Conservation (phyloP, 805 yeast species). For the Teunomyces tritomae region DNA sequence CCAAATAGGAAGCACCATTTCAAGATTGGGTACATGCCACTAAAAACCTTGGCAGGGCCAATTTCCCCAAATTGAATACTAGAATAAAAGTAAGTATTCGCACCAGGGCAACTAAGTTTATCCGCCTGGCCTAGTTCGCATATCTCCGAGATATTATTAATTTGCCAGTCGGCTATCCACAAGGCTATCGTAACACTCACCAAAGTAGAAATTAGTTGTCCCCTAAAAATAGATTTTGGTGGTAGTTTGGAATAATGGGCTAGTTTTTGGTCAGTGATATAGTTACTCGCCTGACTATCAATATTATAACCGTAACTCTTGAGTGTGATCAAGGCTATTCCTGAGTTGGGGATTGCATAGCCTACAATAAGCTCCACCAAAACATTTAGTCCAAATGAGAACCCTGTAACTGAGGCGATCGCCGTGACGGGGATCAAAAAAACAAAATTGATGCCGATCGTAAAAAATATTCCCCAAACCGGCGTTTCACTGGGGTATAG, state of each 20-base stretch:
- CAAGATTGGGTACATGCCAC: conserved; percentile 31
- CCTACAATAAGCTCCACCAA: conserved; percentile 57
- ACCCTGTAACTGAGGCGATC: conserved; percentile 48
- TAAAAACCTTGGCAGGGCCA: conserved; percentile 43
- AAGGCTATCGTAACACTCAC: conserved; percentile 19
- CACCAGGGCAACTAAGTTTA: conserved; percentile 28
- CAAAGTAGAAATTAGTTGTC: conserved; percentile 21
- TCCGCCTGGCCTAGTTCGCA: conserved; percentile 19
- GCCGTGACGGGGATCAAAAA: conserved; percentile 54
- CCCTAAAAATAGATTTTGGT: conserved; percentile 22
- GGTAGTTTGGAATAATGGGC: conserved; percentile 26
- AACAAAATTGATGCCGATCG: conserved; percentile 47
- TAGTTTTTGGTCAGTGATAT: conserved; percentile 38
- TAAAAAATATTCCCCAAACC: conserved; percentile 58
- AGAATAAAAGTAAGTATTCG: conserved; percentile 34
- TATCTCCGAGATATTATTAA: conserved; percentile 14
- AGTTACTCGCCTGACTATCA: conserved; percentile 30
- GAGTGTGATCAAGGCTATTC: conserved; percentile 49
- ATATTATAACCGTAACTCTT: conserved; percentile 40
- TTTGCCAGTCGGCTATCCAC: conserved; percentile 18
- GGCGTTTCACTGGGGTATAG: conserved; percentile 48
- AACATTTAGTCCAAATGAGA: conserved; percentile 47
- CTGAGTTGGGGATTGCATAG: conserved; percentile 55
- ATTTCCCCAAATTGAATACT: conserved; percentile 56
- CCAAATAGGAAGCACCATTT: conserved; percentile 35